phyloP scores from a whole-genome alignment of 1,284 basidiomycete species.

The Melampsora abietis-canadensis region DNA sequence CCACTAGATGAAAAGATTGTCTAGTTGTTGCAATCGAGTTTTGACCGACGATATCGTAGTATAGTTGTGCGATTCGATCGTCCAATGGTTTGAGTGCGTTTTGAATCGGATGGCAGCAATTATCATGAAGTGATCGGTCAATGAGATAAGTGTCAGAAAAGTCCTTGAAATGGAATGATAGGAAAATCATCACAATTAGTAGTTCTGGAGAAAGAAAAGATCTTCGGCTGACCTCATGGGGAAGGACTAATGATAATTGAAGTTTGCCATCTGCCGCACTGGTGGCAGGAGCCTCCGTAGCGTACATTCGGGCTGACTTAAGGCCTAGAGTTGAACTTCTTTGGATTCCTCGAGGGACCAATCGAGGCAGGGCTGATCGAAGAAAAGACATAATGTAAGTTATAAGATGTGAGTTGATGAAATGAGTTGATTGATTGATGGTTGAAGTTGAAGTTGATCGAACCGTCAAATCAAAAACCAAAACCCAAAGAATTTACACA shows the following conservation, averaged over 20 bases:
- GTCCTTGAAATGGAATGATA: background rate
- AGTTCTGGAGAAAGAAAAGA: background rate
- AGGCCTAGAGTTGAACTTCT: background rate
- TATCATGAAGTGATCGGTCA: no score
- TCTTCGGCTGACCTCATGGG: constrained; percentile 72
- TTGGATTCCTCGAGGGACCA: background rate
- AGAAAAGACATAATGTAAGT: constrained; percentile 1
- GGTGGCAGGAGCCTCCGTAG: constrained; percentile 25
- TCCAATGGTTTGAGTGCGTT: no score
- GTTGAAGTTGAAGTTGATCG: no score
- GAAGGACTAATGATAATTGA: constrained; percentile 80
- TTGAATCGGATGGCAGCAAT: no score
- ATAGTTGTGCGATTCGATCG: no score
- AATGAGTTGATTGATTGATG: no score
- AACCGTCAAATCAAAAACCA: no score
- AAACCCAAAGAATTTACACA: no score
- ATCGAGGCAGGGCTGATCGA: background rate
- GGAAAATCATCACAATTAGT: background rate
- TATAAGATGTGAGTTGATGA: no score
- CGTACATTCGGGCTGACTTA: constrained; percentile 15
- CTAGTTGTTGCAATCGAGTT: constrained; percentile 55
- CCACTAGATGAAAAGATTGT: constrained; percentile 79
- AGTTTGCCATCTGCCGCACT: constrained; percentile 65
- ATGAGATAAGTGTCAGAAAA: background rate
- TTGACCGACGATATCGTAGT: no score